Evolutionary conservation across 2,329 filamentous ascomycete genomes (phyloP).

Genomic region (Fusarium sp.): DNA sequence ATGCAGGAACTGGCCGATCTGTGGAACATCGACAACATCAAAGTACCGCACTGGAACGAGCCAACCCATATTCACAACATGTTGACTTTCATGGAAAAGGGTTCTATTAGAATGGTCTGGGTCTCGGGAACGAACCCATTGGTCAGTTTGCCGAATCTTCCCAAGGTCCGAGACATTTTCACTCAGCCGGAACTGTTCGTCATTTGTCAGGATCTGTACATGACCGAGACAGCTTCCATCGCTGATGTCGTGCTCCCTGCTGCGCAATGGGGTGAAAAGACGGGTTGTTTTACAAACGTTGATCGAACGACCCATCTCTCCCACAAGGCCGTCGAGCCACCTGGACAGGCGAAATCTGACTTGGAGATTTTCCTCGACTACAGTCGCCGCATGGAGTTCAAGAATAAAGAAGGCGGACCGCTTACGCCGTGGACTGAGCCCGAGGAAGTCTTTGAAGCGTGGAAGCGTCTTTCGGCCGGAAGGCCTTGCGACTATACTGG

Average conservation of each 20-base stretch:
- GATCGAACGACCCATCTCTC: background rate
- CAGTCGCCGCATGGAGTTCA: background rate
- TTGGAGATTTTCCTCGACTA: background rate
- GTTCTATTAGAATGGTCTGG: slow-evolving; percentile 4
- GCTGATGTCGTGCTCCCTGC: background rate
- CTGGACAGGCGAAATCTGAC: background rate
- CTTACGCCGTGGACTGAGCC: background rate
- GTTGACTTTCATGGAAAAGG: background rate
- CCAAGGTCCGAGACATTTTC: background rate
- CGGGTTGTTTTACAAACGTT: background rate
- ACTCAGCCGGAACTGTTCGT: background rate
- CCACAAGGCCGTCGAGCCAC: background rate
- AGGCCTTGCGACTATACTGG: background rate
- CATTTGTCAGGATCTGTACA: background rate
- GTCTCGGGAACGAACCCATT: background rate
- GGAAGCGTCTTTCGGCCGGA: background rate
- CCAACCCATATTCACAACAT: slow-evolving; percentile 5
- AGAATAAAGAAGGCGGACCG: background rate
- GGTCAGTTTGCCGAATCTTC: background rate
- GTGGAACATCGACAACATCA: background rate
- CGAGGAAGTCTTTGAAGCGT: background rate
- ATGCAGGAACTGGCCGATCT: background rate
- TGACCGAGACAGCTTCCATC: background rate
- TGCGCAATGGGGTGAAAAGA: background rate
- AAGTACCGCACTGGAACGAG: background rate